Conservation (phyloP, 2,329 filamentous ascomycete genomes). For the Cytospora paraplurivora region DNA sequence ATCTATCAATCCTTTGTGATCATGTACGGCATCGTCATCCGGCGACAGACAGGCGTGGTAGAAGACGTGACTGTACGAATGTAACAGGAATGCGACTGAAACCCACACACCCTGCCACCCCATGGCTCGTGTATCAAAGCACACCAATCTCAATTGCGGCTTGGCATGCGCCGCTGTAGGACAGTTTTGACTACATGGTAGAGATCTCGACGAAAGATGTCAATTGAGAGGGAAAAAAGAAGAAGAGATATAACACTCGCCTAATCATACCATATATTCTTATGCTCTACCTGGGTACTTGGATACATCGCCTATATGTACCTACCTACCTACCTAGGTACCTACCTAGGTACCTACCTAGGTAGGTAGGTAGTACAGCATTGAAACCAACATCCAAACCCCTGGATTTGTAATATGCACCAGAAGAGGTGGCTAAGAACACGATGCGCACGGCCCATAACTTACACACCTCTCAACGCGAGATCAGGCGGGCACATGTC, state of each 20-base stretch:
- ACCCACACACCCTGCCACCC: not conserved
- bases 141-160: not conserved
- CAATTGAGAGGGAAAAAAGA: too few species aligned
- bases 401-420: not conserved
- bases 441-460: not conserved
- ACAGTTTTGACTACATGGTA: too few species aligned
- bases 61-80: not conserved
- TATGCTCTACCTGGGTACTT: too few species aligned
- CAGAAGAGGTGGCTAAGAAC: not conserved
- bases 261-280: too few species aligned
- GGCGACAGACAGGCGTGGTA: not conserved
- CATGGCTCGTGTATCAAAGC: not conserved
- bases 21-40: too few species aligned
- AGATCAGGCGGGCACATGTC: not conserved
- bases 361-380: not conserved
- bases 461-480: slow-evolving; percentile 10
- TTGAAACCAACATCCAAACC: not conserved
- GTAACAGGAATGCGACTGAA: not conserved
- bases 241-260: too few species aligned
- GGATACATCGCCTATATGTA: too few species aligned
- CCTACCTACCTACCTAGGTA: too few species aligned
- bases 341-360: too few species aligned
- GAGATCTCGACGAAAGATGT: too few species aligned
- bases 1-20: not conserved
- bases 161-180: not conserved